These are phyloP conservation scores for Uromyces viciae-fabae DNA, from an alignment of 1,284 basidiomycete genomes.

Conservation along the genomic window DNA sequence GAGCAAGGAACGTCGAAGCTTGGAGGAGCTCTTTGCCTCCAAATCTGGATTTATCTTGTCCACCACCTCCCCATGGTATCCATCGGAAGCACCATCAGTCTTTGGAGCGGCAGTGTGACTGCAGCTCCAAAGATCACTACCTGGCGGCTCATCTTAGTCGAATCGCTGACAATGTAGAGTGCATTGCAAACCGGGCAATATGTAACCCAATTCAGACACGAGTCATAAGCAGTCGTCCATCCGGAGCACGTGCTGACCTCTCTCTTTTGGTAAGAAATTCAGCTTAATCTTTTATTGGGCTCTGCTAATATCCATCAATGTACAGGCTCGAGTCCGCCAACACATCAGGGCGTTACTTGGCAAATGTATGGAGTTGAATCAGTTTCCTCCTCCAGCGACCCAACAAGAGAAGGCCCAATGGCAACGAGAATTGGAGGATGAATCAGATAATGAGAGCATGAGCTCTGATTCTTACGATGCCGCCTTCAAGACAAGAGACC, in stretches of 20 bases:
- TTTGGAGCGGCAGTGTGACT: neutral
- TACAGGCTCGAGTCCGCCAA: conserved; percentile 7
- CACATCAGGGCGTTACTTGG: conserved; percentile 12
- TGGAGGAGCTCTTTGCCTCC: conserved; percentile 18
- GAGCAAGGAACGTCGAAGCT: neutral
- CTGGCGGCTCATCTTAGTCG: neutral
- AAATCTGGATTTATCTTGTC: neutral
- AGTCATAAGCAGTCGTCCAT: neutral
- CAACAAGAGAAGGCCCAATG: conserved; percentile 18
- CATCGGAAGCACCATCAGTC: neutral
- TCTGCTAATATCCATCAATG: neutral
- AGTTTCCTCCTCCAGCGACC: conserved; percentile 22
- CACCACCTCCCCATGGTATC: neutral
- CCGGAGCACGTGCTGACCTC: neutral
- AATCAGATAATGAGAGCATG: neutral
- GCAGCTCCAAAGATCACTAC: neutral
- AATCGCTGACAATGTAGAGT: neutral
- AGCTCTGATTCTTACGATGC: neutral
- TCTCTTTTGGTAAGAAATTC: conserved; percentile 18
- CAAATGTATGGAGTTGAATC: neutral
- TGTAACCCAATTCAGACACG: neutral
- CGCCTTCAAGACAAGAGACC: no score
- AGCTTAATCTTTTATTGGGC: neutral
- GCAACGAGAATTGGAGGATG: neutral
- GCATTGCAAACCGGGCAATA: neutral